phyloP scores from a whole-genome alignment of 2,329 filamentous ascomycete species.

The Apiospora sp. region DNA sequence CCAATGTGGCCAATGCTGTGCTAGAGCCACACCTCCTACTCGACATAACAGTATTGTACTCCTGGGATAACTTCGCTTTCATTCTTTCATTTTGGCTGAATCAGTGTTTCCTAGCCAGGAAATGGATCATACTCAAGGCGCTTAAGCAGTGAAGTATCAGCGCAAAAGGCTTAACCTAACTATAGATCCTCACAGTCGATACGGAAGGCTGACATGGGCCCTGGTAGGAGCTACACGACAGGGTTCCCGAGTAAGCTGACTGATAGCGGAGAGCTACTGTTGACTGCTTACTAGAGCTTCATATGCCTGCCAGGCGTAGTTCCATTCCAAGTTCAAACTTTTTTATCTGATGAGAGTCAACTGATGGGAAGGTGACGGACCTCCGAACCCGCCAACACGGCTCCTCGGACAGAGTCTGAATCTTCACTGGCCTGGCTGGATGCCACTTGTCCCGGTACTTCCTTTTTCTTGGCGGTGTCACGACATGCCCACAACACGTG shows the following conservation, averaged over 20 bases:
- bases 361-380: neutral
- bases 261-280: neutral
- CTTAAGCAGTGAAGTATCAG: neutral
- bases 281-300: neutral
- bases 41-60: neutral
- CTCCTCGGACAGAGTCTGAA: neutral
- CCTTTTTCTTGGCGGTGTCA: conserved; percentile 9
- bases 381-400: conserved; percentile 3
- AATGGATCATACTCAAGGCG: neutral
- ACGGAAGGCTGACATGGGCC: neutral
- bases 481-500: conserved; percentile 1
- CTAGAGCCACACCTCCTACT: neutral
- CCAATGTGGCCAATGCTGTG: neutral
- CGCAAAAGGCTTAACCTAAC: neutral
- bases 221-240: neutral
- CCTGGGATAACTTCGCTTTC: neutral
- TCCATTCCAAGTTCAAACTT: neutral
- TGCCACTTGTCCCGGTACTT: neutral
- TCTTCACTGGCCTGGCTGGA: neutral
- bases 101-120: neutral
- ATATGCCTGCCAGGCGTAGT: neutral
- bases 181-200: neutral
- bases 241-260: neutral
- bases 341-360: neutral
- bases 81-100: neutral